These are phyloP conservation scores for Bremia lactucae DNA, from an alignment of 352 stramenopile species.

Conservation along the genomic window DNA sequence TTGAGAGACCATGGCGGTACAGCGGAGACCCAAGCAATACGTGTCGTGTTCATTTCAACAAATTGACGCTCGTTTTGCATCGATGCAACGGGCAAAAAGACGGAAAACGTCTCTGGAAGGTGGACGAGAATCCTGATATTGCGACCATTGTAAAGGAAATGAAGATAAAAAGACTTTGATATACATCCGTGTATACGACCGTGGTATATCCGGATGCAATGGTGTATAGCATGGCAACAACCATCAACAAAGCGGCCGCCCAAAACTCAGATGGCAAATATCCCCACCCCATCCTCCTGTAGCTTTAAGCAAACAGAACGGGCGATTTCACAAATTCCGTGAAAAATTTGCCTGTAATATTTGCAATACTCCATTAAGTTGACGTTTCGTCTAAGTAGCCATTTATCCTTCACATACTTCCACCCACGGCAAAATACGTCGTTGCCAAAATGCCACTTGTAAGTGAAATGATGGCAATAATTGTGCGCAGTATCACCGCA, in stretches of 20 bases:
- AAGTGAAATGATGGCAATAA: constrained; percentile 59
- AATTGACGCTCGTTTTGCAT: constrained; percentile 25
- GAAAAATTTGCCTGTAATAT: constrained; percentile 51
- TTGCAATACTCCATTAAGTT: neutral
- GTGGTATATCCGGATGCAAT: constrained; percentile 61
- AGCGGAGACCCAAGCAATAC: constrained; percentile 36
- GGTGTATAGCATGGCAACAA: constrained; percentile 57
- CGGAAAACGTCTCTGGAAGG: constrained; percentile 38
- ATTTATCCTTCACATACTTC: constrained; percentile 15
- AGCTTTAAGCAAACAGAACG: too few species aligned
- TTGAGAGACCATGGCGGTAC: constrained; percentile 24
- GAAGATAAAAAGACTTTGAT: constrained; percentile 79
- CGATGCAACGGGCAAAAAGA: constrained; percentile 45
- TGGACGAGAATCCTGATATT: constrained; percentile 43
- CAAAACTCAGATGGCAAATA: constrained; percentile 56
- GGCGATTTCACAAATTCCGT: constrained; percentile 63
- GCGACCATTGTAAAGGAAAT: constrained; percentile 57
- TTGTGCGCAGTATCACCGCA: constrained; percentile 49
- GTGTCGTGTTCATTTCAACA: constrained; percentile 40
- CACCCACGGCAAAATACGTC: constrained; percentile 71
- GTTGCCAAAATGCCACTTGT: constrained; percentile 48
- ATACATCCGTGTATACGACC: constrained; percentile 75
- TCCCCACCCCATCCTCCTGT: too few species aligned
- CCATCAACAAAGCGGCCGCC: constrained; percentile 54
- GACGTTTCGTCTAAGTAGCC: too few species aligned